Base-by-base conservation (phyloP, 1,284 basidiomycete genomes). In the Coriolopsis trogii region DNA sequence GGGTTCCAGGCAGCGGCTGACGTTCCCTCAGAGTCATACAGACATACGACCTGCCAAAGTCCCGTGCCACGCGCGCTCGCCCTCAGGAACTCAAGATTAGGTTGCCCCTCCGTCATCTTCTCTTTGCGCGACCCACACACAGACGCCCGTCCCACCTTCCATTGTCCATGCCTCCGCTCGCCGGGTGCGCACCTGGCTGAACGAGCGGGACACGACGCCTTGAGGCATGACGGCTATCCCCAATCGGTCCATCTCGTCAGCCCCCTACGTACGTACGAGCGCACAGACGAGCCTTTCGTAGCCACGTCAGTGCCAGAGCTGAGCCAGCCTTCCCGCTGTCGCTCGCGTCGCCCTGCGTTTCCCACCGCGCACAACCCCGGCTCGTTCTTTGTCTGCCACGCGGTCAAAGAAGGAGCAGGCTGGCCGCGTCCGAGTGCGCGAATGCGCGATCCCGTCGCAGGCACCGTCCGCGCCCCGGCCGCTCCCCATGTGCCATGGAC, bases 171-270 rank as follows among this genome's bases (percentile, higher is more conserved):
- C 49, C 46, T 54, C 56, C 56, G 42, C 6, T 26, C 23, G 36
- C 26, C 43, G 42, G 56, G 46, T 29, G 41, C 51, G 13, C 48
- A 42, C 49, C 42, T 57, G 45, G 51, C 45, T 3, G 25, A 57
- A 45, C 25, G 23, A 49, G 46, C 6, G 28, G 15, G 20, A 44
- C 49, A 51, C 40, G 47, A 48, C 48, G 33, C 33, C 33, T 34
- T 34, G n/a, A 34, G 33, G 33, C n/a, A 34, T 18, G 55, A 40
- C 34, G 33, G 31, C 49, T 46, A 42, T 16, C 28, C 45, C 48
- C 37, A 33, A 47, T 37, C 37, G 39, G 41, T 24, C n/a, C n/a
- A n/a, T n/a, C n/a, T n/a, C n/a, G n/a, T n/a, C n/a, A n/a, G n/a
- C n/a, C n/a, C n/a, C 33, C n/a, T 34, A n/a, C 33, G 33, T 16